phyloP scores from a whole-genome alignment of 768 basidiomycete species.

The Auricularia sp. region DNA sequence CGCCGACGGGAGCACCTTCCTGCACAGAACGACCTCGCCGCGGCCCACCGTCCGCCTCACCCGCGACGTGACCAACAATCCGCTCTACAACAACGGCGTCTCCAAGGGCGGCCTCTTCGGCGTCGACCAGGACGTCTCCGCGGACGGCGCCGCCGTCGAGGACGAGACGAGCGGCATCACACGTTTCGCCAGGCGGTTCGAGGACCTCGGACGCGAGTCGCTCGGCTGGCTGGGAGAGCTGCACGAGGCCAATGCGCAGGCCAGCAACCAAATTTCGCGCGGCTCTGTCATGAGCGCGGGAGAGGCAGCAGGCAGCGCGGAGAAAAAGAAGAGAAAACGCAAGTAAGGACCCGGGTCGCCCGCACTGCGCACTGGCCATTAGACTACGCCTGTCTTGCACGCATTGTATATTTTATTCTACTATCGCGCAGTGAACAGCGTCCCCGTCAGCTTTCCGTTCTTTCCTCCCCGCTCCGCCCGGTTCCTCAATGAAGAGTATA shows the following conservation, averaged over 20 bases:
- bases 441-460: constrained; percentile 3
- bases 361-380: too few relatives aligned
- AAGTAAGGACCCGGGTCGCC: background rate
- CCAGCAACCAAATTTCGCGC: background rate
- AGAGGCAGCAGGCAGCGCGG: background rate
- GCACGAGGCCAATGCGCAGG: background rate
- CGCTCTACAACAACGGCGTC: constrained; percentile 68
- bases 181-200: background rate
- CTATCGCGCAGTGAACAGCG: background rate
- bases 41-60: constrained; percentile 66
- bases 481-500: constrained; percentile 1
- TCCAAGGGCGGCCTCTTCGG: constrained; percentile 37
- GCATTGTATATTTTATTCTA: background rate
- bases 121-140: background rate
- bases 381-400: background rate
- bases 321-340: background rate
- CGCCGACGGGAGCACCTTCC: constrained; percentile 82
- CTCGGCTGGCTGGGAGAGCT: background rate
- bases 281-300: background rate
- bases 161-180: constrained; percentile 1
- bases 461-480: background rate
- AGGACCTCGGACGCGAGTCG: background rate
- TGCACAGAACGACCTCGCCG: constrained; percentile 83
- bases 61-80: constrained; percentile 82
- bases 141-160: background rate